Conservation (phyloP, 2,329 filamentous ascomycete species). For the Dactylonectria macrodidyma region DNA sequence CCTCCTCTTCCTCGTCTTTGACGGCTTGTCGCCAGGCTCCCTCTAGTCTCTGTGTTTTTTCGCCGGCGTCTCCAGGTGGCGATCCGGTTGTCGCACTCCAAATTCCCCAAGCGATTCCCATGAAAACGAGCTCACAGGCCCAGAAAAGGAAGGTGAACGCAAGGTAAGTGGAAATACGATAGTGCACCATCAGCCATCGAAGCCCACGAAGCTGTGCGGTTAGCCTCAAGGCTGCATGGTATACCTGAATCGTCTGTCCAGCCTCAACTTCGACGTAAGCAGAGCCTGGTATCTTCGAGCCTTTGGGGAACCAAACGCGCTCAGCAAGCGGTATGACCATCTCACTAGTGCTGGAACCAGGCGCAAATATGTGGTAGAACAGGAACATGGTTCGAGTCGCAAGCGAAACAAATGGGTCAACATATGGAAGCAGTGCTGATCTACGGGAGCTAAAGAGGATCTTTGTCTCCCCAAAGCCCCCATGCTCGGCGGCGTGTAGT, state of each 20-base stretch:
- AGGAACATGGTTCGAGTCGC: slow-evolving; percentile 75
- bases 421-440: slow-evolving; percentile 85
- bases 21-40: slow-evolving; percentile 28
- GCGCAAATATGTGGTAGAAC: slow-evolving; percentile 78
- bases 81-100: slow-evolving; percentile 57
- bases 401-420: slow-evolving; percentile 76
- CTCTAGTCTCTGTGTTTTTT: slow-evolving; percentile 27
- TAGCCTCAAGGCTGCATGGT: slow-evolving; percentile 77
- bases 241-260: slow-evolving; percentile 81
- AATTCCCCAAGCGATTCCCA: slow-evolving; percentile 75
- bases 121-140: slow-evolving; percentile 79
- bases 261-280: slow-evolving; percentile 78
- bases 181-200: slow-evolving; percentile 89
- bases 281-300: slow-evolving; percentile 59
- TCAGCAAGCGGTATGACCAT: slow-evolving; percentile 83
- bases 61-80: slow-evolving; percentile 22
- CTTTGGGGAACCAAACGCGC: slow-evolving; percentile 71
- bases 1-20: slow-evolving; percentile 44
- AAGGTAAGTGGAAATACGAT: slow-evolving; percentile 79
- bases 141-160: slow-evolving; percentile 83
- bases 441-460: slow-evolving; percentile 77
- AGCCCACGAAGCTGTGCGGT: slow-evolving; percentile 83
- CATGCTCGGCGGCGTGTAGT: slow-evolving; percentile 49
- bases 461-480: slow-evolving; percentile 53
- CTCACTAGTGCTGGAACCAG: slow-evolving; percentile 73